phyloP scores from a whole-genome alignment of 805 yeast species.

The Barnettozyma sucrosica region DNA sequence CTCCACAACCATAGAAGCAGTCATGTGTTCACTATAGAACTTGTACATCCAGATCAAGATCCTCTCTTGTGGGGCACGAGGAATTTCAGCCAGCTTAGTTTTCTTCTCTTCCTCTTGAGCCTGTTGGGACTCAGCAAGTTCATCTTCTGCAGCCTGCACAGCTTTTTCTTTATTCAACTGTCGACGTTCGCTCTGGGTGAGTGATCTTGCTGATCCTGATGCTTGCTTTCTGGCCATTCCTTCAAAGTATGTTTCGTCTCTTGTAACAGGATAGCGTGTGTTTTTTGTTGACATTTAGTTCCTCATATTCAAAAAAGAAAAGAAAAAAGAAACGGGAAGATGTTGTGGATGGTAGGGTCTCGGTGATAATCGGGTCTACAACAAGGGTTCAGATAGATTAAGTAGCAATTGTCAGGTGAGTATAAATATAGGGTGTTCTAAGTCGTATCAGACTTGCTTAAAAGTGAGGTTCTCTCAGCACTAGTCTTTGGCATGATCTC shows the following conservation, averaged over 20 bases:
- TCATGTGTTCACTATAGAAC: conserved; percentile 17
- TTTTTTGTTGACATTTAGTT: neutral
- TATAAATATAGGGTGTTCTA: neutral
- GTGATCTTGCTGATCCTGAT: conserved; percentile 12
- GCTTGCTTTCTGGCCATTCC: conserved; percentile 8
- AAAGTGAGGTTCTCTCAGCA: conserved; percentile 23
- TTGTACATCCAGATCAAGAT: conserved; percentile 15
- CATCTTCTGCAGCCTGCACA: conserved; percentile 3
- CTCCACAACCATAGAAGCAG: conserved; percentile 24
- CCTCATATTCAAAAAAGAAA: neutral
- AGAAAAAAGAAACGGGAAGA: neutral
- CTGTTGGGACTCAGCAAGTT: neutral
- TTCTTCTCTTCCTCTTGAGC: neutral
- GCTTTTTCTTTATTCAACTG: conserved; percentile 5
- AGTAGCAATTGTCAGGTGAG: neutral
- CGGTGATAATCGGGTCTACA: neutral
- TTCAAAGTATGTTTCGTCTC: no score
- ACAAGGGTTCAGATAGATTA: no score
- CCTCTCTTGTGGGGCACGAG: conserved; percentile 20
- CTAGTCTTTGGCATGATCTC: conserved; percentile 5
- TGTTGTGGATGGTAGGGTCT: neutral
- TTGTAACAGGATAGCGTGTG: no score
- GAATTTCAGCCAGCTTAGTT: conserved; percentile 6
- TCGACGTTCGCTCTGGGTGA: conserved; percentile 22
- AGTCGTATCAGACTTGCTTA: conserved; percentile 15